phyloP scores from a whole-genome alignment of 2,329 filamentous ascomycete species.

The Ilyonectria mors-panacis region DNA sequence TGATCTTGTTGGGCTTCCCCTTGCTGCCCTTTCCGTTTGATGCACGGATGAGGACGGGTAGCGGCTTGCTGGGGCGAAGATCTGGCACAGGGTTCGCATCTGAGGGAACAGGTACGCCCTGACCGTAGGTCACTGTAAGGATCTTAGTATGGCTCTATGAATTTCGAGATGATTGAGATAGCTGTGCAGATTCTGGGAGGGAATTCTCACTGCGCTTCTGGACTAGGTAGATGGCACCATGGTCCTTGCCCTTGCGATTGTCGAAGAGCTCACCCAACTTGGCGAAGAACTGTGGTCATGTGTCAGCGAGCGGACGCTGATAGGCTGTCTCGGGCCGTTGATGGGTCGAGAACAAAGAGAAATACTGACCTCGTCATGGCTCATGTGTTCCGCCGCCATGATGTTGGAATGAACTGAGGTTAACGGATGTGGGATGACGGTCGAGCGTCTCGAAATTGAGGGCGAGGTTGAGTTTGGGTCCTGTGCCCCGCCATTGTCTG shows the following conservation, averaged over 20 bases:
- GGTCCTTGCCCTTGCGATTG: constrained; percentile 75
- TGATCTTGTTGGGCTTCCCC: constrained; percentile 73
- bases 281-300: constrained; percentile 76
- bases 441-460: constrained; percentile 27
- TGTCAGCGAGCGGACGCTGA: constrained; percentile 18
- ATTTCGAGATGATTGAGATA: neutral
- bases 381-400: constrained; percentile 45
- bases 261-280: constrained; percentile 78
- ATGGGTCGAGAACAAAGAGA: too few species aligned
- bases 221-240: constrained; percentile 81
- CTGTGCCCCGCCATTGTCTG: constrained; percentile 44
- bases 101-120: constrained; percentile 59
- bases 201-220: constrained; percentile 79
- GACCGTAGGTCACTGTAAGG: constrained; percentile 59
- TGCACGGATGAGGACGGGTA: constrained; percentile 86
- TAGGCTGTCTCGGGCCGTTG: neutral
- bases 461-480: constrained; percentile 35
- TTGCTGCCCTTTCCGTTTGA: constrained; percentile 81
- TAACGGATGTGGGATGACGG: constrained; percentile 20
- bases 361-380: constrained; percentile 47
- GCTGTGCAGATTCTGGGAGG: too few species aligned
- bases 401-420: constrained; percentile 20
- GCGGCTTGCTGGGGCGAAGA: constrained; percentile 69
- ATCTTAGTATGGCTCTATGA: constrained; percentile 22
- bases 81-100: constrained; percentile 72